Evolutionary conservation across 2,329 filamentous ascomycete species (phyloP), one percentile per base, ranked within the genome.

Genomic region (Macrophomina pseudophaseolina): DNA sequence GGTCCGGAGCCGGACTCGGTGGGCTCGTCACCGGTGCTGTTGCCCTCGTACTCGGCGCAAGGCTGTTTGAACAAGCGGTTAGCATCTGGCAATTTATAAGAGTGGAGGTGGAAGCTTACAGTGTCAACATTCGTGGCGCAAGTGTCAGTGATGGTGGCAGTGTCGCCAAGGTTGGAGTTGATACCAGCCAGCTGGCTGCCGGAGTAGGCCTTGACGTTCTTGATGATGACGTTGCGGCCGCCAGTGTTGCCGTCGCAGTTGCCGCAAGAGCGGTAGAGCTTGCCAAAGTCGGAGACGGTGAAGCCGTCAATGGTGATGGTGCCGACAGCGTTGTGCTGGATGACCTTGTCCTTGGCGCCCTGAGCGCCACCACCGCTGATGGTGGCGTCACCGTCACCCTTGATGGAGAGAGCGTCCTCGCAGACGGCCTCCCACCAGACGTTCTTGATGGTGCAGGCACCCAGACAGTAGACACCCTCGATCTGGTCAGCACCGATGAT

Each of bases 381-480:
- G 51, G 70, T 71, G 5, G 69, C 71, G 12, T 69, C 74, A 1
- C 73, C 54, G 35, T 53, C 52, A 16, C 64, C 64, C 38, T 66
- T 66, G 69, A 77, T 71, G 5, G 74, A 74, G 11, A 73, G 72
- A 32, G 75, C 76, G 64, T 80, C 77, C 68, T 81, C 79, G 69
- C 80, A 81, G 23, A 74, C 72, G 66, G 74, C 71, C 5, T 66
- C 68, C 72, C 71, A 75, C 74, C 73, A 75, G 35, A 74, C 69
- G 49, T 72, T 73, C 67, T 77, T 79, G 33, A 84, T 72, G 6
- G 79, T 82, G 72, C 83, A 85, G 16, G 79, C 75, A 40, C 82
- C 83, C 66, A 80, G 73, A 74, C 84, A 86, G 75, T 86, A 83
- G 35, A 86, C 80, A 58, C 81, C 82, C 71, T 84, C 82, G 33